phyloP scores from a whole-genome alignment of 2,329 filamentous ascomycete species.

The Monosporascus sp. region DNA sequence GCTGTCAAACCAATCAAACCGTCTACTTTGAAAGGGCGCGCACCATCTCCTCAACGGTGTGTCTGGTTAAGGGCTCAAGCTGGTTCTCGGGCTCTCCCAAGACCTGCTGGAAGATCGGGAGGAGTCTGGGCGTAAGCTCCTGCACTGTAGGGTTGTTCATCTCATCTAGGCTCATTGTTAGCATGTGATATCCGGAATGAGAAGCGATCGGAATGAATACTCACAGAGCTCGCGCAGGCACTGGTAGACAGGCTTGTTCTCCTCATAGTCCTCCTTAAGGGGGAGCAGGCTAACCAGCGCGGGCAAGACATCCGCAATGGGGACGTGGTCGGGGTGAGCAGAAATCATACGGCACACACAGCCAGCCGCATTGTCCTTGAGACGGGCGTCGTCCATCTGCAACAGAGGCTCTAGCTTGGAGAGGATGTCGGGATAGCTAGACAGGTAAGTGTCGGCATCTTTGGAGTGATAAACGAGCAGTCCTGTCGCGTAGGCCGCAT shows the following conservation, averaged over 20 bases:
- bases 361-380: conserved; percentile 89
- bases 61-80: conserved; percentile 65
- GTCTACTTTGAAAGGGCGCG: conserved; percentile 18
- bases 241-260: conserved; percentile 89
- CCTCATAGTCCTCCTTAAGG: conserved; percentile 88
- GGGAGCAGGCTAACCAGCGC: conserved; percentile 74
- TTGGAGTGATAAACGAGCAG: conserved; percentile 78
- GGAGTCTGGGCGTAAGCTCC: conserved; percentile 62
- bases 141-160: conserved; percentile 64
- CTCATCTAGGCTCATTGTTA: conserved; percentile 45
- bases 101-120: conserved; percentile 69
- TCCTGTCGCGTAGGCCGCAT: conserved; percentile 87
- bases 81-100: conserved; percentile 68
- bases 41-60: conserved; percentile 61
- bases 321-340: conserved; percentile 77
- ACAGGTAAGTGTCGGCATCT: conserved; percentile 66
- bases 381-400: conserved; percentile 68
- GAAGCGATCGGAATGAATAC: conserved; percentile 25
- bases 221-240: conserved; percentile 84
- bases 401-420: conserved; percentile 82
- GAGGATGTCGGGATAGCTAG: conserved; percentile 72
- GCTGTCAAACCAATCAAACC: neutral
- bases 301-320: conserved; percentile 76
- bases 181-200: conserved; percentile 3
- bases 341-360: conserved; percentile 90